Evolutionary conservation across 108 stramenopile species (phyloP).

Genomic region (Conticribra guillardii): DNA sequence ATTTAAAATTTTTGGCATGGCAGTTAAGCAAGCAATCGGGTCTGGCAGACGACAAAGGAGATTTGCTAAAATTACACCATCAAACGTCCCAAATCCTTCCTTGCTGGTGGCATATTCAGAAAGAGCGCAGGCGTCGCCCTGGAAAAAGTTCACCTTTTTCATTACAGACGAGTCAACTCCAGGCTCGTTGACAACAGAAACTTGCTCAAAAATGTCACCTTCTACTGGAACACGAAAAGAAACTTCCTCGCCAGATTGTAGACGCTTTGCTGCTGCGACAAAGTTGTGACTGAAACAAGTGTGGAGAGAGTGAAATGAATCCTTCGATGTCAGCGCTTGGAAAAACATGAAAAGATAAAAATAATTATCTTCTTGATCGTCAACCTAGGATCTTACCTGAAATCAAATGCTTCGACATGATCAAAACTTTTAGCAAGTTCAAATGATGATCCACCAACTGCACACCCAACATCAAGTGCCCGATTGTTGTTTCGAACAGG

Average conservation of each 20-base stretch:
- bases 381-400: constrained; percentile 28
- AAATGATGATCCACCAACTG: constrained; percentile 91
- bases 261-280: constrained; percentile 81
- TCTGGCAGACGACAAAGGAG: constrained; percentile 90
- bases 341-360: no score
- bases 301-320: neutral
- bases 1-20: constrained; percentile 74
- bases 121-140: constrained; percentile 89
- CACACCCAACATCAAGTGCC: constrained; percentile 91
- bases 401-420: constrained; percentile 91
- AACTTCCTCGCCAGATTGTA: constrained; percentile 62
- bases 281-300: constrained; percentile 65
- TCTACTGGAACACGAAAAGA: constrained; percentile 82
- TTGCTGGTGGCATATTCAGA: constrained; percentile 52
- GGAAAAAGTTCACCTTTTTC: constrained; percentile 77
- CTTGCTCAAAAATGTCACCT: constrained; percentile 73
- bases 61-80: constrained; percentile 91
- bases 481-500: constrained; percentile 57
- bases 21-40: constrained; percentile 83
- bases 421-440: constrained; percentile 87
- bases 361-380: neutral
- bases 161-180: constrained; percentile 58
- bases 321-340: no score
- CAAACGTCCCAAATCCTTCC: constrained; percentile 75
- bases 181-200: constrained; percentile 62